Percentiles rank a stretch among this genome's conserved stretches.
Conservation (phyloP, 768 basidiomycete genomes). For the Mycena chlorophos region DNA sequence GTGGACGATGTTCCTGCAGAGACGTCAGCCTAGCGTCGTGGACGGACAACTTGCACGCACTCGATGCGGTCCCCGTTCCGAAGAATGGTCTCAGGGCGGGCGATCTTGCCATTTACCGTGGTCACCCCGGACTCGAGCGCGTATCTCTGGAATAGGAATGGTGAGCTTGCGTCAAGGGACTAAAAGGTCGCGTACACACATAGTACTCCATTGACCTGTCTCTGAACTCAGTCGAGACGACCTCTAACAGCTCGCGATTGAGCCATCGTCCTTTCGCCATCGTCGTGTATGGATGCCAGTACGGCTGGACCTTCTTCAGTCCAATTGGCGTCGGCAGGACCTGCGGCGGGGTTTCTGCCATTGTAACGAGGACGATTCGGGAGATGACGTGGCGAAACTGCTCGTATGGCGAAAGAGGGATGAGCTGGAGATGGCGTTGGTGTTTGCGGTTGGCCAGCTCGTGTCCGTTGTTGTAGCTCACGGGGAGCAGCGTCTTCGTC, state of each 20-base stretch:
- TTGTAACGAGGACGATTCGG: conserved; percentile 52
- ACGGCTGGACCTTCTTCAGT: conserved; percentile 80
- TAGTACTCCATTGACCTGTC: conserved; percentile 96
- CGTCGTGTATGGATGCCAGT: conserved; percentile 92
- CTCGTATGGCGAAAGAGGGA: conserved; percentile 49
- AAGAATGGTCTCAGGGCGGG: conserved; percentile 75
- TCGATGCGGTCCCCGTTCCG: conserved; percentile 88
- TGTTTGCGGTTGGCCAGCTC: not conserved
- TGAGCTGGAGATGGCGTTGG: conserved; percentile 30
- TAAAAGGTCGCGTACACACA: conserved; percentile 51
- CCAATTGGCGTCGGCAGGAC: conserved; percentile 37
- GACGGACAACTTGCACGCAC: conserved; percentile 44
- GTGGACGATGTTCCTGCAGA: conserved; percentile 81
- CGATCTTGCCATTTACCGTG: conserved; percentile 88
- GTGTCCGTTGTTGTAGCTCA: conserved; percentile 10
- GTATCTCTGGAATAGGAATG: conserved; percentile 41
- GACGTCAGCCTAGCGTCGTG: conserved; percentile 4
- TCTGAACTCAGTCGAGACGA: conserved; percentile 91
- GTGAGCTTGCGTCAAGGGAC: conserved; percentile 4
- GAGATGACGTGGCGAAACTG: conserved; percentile 60
- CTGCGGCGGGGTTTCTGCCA: conserved; percentile 38
- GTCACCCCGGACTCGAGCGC: conserved; percentile 91
- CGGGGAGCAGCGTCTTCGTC: not conserved
- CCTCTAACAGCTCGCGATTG: conserved; percentile 82
- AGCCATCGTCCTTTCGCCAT: conserved; percentile 93